Base-by-base conservation (phyloP, 2,329 filamentous ascomycete species). In the Aspergillus pseudonomiae region DNA sequence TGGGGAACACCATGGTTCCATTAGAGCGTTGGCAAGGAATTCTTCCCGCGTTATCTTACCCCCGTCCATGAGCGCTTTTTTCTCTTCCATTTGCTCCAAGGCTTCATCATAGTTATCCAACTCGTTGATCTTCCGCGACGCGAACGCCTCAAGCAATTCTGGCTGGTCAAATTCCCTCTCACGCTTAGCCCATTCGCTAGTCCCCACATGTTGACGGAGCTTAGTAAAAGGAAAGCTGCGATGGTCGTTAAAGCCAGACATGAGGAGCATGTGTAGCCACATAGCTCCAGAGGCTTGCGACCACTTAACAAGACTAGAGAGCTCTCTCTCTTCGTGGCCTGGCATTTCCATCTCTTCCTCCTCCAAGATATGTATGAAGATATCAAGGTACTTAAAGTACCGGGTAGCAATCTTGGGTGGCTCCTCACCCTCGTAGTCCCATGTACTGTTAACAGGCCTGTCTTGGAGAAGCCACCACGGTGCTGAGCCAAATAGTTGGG, bases 401-500 rank as follows among this genome's bases (percentile, higher is more conserved):
- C 70, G 66, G 59, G 48, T 12, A n/a, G 66, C 62, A 60, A 74
- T 66, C 56, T 68, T 56, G 19, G 71, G 66, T 16, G 63, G 67
- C 65, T 75, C 61, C 21, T 68, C 69, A 19, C 59, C 63, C 6
- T 65, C 45, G 46, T 26, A 75, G 48, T 75, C 72, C 73, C 72
- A 75, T 6, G 58, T 46, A 45, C 46, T 60, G 48, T 77, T 76
- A 10, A 73, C 67, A 10, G 74, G 72, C 43, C 74, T 67, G 28
- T 76, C 73, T 63, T 69, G 67, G 45, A 77, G 72, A 71, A 79
- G 74, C 76, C 72, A 80, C 74, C 70, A 78, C 10, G 73, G 77
- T 52, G 75, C 73, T 10, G 75, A 77, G 63, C 67, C 74, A 70
- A 78, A 74, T 19, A 80, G 66, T 66, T 79, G 75, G 34, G 74